Evolutionary conservation across 768 basidiomycete species (phyloP), one percentile per base, ranked within the genome.

Genomic region (Panus rudis): DNA sequence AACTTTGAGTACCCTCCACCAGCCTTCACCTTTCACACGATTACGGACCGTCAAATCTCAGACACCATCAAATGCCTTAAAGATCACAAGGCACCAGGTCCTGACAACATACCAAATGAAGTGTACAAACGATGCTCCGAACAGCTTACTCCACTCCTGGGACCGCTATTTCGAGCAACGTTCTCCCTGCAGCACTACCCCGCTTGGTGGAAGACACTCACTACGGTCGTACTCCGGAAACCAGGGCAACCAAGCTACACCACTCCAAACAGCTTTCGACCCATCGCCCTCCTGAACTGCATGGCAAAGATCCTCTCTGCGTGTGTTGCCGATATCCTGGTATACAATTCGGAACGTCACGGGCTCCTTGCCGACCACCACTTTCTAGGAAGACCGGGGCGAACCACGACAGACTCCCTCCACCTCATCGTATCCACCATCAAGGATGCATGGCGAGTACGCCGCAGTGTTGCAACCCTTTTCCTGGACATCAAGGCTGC

Each of bases 31-130:
- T 58, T 51, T 20, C 10, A 16, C 0, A 40, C 47, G 0, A 55
- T 69, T 13, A 57, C 60, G 0, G 45, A 58, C 21, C 41, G 45
- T 0, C 56, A 66, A 21, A 50, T 73, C 4, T n/a, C 35, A 3
- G 12, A 38, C 0, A 56, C 58, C 0, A 59, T 68, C 0, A 11
- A 24, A 0, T 37, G 43, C 5, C 62, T 72, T 1, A 55, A 60
- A 4, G 57, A 63, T 0, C 61, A 60, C 58, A 71, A 70, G 43
- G 68, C 65, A 0, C 51, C 56, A 0, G 61, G 63, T 0, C 62
- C 57, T 0, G 50, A 59, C 19, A 46, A 49, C 0, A 52, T 64
- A 12, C 52, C 61, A 0, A 72, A 73, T 43, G 42, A 53, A 0
- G 59, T 69, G 0, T 54, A 69, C 25, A 62, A 38, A 10, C 19